Conservation (phyloP, 2,329 filamentous ascomycete species). For the Niveomyces coronatus region DNA sequence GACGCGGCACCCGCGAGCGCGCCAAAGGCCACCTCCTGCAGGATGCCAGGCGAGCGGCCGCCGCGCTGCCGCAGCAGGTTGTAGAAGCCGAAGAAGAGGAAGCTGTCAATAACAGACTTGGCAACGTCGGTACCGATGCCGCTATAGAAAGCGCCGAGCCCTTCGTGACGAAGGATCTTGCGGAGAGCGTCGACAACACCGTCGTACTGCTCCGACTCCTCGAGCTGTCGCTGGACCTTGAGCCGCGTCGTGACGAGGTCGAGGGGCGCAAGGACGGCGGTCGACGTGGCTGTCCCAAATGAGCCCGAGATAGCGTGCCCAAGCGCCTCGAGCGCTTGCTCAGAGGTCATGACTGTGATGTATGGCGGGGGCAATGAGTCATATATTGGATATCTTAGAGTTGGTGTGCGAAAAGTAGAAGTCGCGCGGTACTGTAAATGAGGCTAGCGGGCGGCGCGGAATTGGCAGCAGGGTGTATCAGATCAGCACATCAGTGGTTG, state of each 20-base stretch:
- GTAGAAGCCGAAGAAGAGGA: conserved; percentile 81
- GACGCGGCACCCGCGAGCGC: conserved; percentile 64
- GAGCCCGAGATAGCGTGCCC: conserved; percentile 77
- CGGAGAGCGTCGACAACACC: conserved; percentile 58
- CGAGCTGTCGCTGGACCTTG: conserved; percentile 61
- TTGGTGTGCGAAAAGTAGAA: no score
- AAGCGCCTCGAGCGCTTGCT: conserved; percentile 53
- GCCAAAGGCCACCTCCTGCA: conserved; percentile 67
- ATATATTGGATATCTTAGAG: no score
- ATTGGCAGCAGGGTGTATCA: no score
- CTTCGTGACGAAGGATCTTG: conserved; percentile 62
- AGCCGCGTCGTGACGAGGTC: conserved; percentile 73
- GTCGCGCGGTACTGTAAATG: no score
- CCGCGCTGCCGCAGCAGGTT: conserved; percentile 36
- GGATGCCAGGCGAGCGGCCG: conserved; percentile 38
- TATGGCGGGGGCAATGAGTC: no score
- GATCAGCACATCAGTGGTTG: no score
- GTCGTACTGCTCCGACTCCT: conserved; percentile 42
- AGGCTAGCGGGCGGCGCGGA: no score
- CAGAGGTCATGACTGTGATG: conserved; percentile 27
- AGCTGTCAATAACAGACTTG: conserved; percentile 64
- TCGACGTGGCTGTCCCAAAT: conserved; percentile 67
- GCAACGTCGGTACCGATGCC: conserved; percentile 53
- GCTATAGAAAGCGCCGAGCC: conserved; percentile 63
- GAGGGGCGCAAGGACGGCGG: conserved; percentile 69